Conservation (phyloP, 768 basidiomycete species). For the Pisolithus orientalis region DNA sequence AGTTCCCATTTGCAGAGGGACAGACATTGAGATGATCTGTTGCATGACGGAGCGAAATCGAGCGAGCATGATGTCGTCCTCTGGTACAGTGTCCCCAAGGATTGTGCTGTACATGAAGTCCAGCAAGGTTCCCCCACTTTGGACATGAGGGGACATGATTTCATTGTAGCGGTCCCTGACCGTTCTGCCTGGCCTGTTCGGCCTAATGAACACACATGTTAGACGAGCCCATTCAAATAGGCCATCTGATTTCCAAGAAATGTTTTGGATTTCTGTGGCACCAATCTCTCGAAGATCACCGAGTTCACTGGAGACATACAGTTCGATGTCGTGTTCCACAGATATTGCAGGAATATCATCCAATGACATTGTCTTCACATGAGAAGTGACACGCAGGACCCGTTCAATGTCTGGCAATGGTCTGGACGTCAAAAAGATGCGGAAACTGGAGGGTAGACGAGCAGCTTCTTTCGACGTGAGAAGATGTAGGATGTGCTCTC, state of each 20-base stretch:
- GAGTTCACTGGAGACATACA: too few species aligned
- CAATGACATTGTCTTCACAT: too few species aligned
- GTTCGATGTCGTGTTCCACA: too few species aligned
- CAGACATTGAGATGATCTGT: neutral
- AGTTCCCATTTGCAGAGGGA: too few species aligned
- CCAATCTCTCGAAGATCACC: too few species aligned
- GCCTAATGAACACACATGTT: slow-evolving; percentile 1
- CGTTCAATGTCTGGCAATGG: too few species aligned
- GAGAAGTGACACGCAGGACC: too few species aligned
- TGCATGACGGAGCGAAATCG: slow-evolving; percentile 1
- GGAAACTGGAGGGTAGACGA: too few species aligned
- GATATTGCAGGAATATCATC: too few species aligned
- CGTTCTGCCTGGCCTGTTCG: neutral
- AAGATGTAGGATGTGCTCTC: too few species aligned
- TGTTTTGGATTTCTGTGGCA: neutral
- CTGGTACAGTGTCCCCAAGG: neutral
- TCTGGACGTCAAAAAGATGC: too few species aligned
- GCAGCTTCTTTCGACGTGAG: too few species aligned
- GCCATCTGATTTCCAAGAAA: neutral
- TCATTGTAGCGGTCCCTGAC: neutral
- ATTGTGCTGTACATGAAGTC: neutral
- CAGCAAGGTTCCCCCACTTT: neutral
- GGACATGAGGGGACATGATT: neutral
- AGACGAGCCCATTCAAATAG: slow-evolving; percentile 6
- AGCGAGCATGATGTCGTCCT: neutral